Percentiles rank a stretch among this genome's conserved stretches.
Evolutionary conservation across 495 filamentous ascomycete species (phyloP).

Genomic region (Lepraria neglecta): DNA sequence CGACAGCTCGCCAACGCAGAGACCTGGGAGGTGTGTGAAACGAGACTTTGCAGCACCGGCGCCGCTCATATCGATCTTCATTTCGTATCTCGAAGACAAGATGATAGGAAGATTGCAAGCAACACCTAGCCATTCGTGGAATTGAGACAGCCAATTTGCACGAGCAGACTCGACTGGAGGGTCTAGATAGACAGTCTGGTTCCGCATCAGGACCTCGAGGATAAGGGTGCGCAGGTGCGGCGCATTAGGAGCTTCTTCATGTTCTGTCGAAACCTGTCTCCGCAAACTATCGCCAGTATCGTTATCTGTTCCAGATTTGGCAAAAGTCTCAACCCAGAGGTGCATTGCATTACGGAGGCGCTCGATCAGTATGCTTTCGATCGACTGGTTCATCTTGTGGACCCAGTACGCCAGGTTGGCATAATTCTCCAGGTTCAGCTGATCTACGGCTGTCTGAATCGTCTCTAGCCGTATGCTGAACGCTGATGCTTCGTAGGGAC

Average conservation of each 20-base stretch:
- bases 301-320: conserved; percentile 48
- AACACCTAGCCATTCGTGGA: conserved; percentile 87
- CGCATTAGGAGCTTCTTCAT: conserved; percentile 49
- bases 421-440: conserved; percentile 91
- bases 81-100: conserved; percentile 89
- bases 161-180: conserved; percentile 87
- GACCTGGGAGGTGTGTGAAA: conserved; percentile 80
- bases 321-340: conserved; percentile 79
- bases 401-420: conserved; percentile 89
- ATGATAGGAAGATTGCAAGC: conserved; percentile 89
- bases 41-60: conserved; percentile 57
- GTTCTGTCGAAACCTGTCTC: conserved; percentile 34
- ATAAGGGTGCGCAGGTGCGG: conserved; percentile 52
- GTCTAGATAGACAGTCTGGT: conserved; percentile 91
- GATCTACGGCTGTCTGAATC: conserved; percentile 86
- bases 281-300: conserved; percentile 40
- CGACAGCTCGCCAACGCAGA: conserved; percentile 68
- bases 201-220: conserved; percentile 91
- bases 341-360: conserved; percentile 74
- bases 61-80: conserved; percentile 61
- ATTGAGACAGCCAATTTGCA: conserved; percentile 86
- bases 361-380: conserved; percentile 67
- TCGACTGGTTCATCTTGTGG: conserved; percentile 69
- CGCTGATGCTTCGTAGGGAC: conserved; percentile 65
- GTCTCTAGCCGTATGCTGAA: conserved; percentile 75